Percentiles rank a stretch among this genome's conserved stretches.
phyloP scores from a whole-genome alignment of 345 rosid species.

The Murraya paniculata region DNA sequence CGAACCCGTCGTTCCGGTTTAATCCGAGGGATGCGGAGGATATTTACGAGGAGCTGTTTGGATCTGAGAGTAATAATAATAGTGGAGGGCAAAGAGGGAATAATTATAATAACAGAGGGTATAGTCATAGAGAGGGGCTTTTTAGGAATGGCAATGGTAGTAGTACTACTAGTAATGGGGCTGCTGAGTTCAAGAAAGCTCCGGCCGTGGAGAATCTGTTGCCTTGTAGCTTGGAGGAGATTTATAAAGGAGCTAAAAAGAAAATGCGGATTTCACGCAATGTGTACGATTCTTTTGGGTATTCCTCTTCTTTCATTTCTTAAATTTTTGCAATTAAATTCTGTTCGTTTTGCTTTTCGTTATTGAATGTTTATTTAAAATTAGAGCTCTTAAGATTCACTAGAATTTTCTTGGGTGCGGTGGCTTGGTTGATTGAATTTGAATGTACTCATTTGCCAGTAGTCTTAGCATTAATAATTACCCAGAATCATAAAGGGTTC shows the following conservation, averaged over 20 bases:
- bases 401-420: not conserved
- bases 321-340: not conserved
- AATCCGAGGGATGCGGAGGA: conserved; percentile 76
- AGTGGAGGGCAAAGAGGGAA: conserved; percentile 35
- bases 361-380: not conserved
- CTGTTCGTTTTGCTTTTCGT: not conserved
- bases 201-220: conserved; percentile 59
- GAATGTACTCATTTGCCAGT: not conserved
- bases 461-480: not conserved
- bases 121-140: conserved; percentile 29
- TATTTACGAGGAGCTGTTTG: conserved; percentile 78
- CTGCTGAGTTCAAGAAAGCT: conserved; percentile 41
- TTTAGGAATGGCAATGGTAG: conserved; percentile 39
- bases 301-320: conserved; percentile 15
- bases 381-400: not conserved
- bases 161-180: conserved; percentile 10
- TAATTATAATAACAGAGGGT: conserved; percentile 6
- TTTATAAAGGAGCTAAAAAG: conserved; percentile 72
- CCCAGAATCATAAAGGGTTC: not conserved
- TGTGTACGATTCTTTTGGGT: conserved; percentile 60
- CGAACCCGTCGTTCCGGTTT: conserved; percentile 44
- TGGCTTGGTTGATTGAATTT: not conserved
- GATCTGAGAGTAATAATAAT: conserved; percentile 41
- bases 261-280: conserved; percentile 71
- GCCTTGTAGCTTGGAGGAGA: conserved; percentile 87